Percentiles rank a stretch among this genome's conserved stretches.
phyloP scores from a whole-genome alignment of 1,284 basidiomycete genomes.

The Athelia sp. region DNA sequence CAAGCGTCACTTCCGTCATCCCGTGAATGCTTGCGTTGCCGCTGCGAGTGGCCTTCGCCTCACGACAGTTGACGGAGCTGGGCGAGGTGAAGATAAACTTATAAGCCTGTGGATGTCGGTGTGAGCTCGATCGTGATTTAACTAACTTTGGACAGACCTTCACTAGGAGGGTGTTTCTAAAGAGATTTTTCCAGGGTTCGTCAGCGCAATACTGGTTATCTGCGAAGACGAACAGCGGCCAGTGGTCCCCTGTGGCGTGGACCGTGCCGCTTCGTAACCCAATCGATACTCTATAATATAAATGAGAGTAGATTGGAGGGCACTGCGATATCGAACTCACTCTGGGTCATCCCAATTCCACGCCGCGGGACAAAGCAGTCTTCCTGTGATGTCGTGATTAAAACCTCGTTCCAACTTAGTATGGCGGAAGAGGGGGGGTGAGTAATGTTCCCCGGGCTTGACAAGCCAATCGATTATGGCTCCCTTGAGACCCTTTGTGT shows the following conservation, averaged over 20 bases:
- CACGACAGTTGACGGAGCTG: background rate
- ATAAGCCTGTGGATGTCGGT: background rate
- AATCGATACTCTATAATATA: background rate
- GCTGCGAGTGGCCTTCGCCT: background rate
- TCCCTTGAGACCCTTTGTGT: slow-evolving; percentile 9
- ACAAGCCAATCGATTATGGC: slow-evolving; percentile 9
- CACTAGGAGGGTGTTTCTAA: background rate
- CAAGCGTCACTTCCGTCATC: background rate
- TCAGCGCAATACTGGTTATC: background rate
- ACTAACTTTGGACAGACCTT: background rate
- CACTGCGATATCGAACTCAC: background rate
- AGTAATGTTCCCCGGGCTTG: slow-evolving; percentile 1
- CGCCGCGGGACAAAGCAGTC: slow-evolving; percentile 4
- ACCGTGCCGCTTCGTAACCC: background rate
- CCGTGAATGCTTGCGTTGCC: background rate
- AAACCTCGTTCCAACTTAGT: slow-evolving; percentile 3
- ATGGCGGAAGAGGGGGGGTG: slow-evolving; percentile 4
- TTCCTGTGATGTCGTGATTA: slow-evolving; percentile 1
- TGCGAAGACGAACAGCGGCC: slow-evolving; percentile 3
- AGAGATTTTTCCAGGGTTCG: slow-evolving; percentile 4
- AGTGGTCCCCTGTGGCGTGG: slow-evolving; percentile 1
- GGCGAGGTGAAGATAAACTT: slow-evolving; percentile 2
- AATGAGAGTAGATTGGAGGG: background rate
- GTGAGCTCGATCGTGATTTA: background rate
- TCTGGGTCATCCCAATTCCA: slow-evolving; percentile 1